Conservation (phyloP, 164 flowering plant genomes). For the Taxillus chinensis region DNA sequence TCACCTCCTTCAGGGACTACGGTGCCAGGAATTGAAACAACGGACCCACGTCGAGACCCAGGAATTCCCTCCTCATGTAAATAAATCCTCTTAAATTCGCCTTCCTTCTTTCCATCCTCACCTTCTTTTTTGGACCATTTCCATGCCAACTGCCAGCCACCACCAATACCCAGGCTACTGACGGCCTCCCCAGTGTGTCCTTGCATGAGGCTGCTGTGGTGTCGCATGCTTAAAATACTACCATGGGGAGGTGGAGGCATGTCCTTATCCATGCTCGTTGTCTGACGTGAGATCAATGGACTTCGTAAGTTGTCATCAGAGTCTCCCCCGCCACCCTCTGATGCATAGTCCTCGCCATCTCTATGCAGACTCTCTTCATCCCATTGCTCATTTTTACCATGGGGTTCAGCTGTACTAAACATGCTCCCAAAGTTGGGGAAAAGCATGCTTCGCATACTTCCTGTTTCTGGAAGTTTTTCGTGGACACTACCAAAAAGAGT, state of each 20-base stretch:
- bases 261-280: slow-evolving; percentile 37
- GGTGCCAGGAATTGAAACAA: slow-evolving; percentile 38
- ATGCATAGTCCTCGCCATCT: slow-evolving; percentile 32
- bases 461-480: slow-evolving; percentile 70
- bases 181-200: slow-evolving; percentile 30
- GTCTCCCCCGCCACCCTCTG: slow-evolving; percentile 31
- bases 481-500: slow-evolving; percentile 88
- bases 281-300: slow-evolving; percentile 46
- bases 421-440: slow-evolving; percentile 56
- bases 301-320: slow-evolving; percentile 40
- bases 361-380: slow-evolving; percentile 45
- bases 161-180: slow-evolving; percentile 44
- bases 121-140: slow-evolving; percentile 40
- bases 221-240: slow-evolving; percentile 32
- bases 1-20: slow-evolving; percentile 27
- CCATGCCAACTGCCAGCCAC: slow-evolving; percentile 63
- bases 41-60: slow-evolving; percentile 39
- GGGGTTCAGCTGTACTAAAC: slow-evolving; percentile 34
- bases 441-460: slow-evolving; percentile 46
- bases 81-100: slow-evolving; percentile 48
- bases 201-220: slow-evolving; percentile 27
- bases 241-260: slow-evolving; percentile 29
- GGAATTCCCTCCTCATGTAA: slow-evolving; percentile 38
- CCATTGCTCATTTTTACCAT: slow-evolving; percentile 32
- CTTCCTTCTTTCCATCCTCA: slow-evolving; percentile 38